A percentile compares a stretch with the other conserved stretches of the same genome.
Evolutionary conservation across 2,329 filamentous ascomycete species (phyloP).

Genomic region (Aspergillus hiratsukae): DNA sequence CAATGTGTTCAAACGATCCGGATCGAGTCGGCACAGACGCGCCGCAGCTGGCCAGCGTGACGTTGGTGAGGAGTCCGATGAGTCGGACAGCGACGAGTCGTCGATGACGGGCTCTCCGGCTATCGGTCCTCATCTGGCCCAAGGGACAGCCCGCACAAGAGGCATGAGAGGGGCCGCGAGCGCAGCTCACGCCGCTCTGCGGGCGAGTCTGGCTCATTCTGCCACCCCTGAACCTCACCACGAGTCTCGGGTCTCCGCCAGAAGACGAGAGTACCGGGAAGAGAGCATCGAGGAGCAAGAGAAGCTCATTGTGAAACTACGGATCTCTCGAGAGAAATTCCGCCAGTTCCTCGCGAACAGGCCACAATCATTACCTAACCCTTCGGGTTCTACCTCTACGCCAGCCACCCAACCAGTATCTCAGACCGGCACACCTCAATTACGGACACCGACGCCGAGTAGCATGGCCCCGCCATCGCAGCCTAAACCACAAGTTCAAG

Average conservation of each 20-base stretch:
- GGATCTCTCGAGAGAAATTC: conserved; percentile 67
- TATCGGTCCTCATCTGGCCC: conserved; percentile 59
- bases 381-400: conserved; percentile 36
- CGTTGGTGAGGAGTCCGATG: conserved; percentile 72
- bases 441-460: conserved; percentile 48
- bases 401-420: conserved; percentile 41
- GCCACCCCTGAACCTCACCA: conserved; percentile 78
- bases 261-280: conserved; percentile 66
- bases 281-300: conserved; percentile 69
- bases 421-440: conserved; percentile 44
- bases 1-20: conserved; percentile 75
- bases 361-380: conserved; percentile 23
- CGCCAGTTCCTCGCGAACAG: conserved; percentile 58
- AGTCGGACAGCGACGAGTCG: conserved; percentile 87
- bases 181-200: conserved; percentile 80
- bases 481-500: conserved; percentile 25
- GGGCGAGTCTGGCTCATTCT: conserved; percentile 68
- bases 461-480: conserved; percentile 48
- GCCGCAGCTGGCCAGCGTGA: conserved; percentile 54
- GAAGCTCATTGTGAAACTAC: conserved; percentile 70
- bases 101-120: conserved; percentile 74
- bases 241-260: conserved; percentile 65
- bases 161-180: conserved; percentile 85
- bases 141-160: conserved; percentile 77
- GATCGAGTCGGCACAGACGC: conserved; percentile 58